Percentiles rank a stretch among this genome's conserved stretches.
Conservation (phyloP, 208 protist species). For the Acanthamoeba lenticulata region DNA sequence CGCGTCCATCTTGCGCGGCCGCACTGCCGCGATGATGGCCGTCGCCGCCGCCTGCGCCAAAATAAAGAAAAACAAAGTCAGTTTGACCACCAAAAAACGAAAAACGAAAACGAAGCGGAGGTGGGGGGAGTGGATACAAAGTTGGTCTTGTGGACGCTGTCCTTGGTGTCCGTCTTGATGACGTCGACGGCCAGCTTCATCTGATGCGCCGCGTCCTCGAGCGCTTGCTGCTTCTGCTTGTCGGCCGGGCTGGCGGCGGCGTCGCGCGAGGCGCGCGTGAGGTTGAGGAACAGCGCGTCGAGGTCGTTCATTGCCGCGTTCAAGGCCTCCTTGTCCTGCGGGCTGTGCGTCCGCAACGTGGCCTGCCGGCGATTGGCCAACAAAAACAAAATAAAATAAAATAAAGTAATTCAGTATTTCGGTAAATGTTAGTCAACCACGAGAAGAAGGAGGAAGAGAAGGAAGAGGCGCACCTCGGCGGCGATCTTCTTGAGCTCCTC, state of each 20-base stretch:
- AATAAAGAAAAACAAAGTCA: not conserved
- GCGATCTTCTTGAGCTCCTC: constrained; percentile 14
- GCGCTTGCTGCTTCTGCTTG: constrained; percentile 7
- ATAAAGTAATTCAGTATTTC: not conserved
- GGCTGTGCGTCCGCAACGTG: not conserved
- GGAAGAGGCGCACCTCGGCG: not conserved
- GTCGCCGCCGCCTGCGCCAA: not conserved
- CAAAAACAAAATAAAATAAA: not conserved
- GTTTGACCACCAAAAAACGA: not conserved
- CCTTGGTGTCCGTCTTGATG: not conserved
- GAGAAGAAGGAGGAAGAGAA: too few relatives aligned
- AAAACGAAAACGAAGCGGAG: too few relatives aligned
- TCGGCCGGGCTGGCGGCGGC: not conserved
- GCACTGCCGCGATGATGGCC: not conserved
- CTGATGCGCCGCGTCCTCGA: constrained; percentile 12
- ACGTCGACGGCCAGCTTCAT: not conserved
- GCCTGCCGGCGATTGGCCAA: not conserved
- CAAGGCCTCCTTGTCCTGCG: not conserved
- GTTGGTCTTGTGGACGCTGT: not conserved
- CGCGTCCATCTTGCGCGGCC: constrained; percentile 15
- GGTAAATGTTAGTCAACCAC: too few relatives aligned
- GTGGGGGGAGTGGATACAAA: not conserved
- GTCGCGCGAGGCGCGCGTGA: not conserved
- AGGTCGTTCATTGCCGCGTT: not conserved
- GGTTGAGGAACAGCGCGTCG: not conserved